Evolutionary conservation across 2,329 filamentous ascomycete genomes (phyloP).

Genomic region (Phialophora verrucosa): DNA sequence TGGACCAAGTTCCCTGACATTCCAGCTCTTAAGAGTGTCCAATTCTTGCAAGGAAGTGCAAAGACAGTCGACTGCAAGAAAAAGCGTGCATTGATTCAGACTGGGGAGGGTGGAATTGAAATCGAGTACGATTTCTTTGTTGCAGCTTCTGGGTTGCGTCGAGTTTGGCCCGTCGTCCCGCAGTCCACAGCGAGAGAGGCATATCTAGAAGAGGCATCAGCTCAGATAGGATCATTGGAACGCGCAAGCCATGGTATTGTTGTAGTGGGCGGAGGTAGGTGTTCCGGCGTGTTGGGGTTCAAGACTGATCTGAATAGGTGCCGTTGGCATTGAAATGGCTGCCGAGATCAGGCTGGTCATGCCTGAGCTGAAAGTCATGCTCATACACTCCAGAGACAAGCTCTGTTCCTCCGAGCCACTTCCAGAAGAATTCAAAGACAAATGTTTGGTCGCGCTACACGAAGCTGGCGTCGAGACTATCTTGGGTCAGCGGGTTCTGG

Average conservation of each 20-base stretch:
- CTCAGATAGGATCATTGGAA: slow-evolving; percentile 63
- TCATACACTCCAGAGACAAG: slow-evolving; percentile 73
- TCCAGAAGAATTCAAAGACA: slow-evolving; percentile 71
- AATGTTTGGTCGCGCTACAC: slow-evolving; percentile 62
- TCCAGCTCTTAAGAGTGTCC: slow-evolving; percentile 68
- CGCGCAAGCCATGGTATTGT: slow-evolving; percentile 63
- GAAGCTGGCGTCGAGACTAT: slow-evolving; percentile 70
- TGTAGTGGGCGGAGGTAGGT: slow-evolving; percentile 71
- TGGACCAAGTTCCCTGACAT: slow-evolving; percentile 75
- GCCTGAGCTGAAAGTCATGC: slow-evolving; percentile 69
- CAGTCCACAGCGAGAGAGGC: slow-evolving; percentile 66
- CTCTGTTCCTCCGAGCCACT: slow-evolving; percentile 76
- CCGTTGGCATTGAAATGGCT: slow-evolving; percentile 82
- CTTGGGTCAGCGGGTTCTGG: slow-evolving; percentile 64
- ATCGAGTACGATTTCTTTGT: slow-evolving; percentile 75
- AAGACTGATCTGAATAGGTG: slow-evolving; percentile 43
- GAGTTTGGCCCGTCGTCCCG: slow-evolving; percentile 75
- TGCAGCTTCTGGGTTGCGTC: slow-evolving; percentile 70
- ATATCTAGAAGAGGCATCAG: slow-evolving; percentile 66
- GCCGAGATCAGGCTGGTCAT: slow-evolving; percentile 74
- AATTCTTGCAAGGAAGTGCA: slow-evolving; percentile 70
- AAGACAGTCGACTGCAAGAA: slow-evolving; percentile 63
- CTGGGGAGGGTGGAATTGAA: slow-evolving; percentile 53
- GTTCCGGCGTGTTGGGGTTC: not conserved
- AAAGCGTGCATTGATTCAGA: slow-evolving; percentile 65